Conservation (phyloP, 495 filamentous ascomycete genomes). For the Cudoniella acicularis region DNA sequence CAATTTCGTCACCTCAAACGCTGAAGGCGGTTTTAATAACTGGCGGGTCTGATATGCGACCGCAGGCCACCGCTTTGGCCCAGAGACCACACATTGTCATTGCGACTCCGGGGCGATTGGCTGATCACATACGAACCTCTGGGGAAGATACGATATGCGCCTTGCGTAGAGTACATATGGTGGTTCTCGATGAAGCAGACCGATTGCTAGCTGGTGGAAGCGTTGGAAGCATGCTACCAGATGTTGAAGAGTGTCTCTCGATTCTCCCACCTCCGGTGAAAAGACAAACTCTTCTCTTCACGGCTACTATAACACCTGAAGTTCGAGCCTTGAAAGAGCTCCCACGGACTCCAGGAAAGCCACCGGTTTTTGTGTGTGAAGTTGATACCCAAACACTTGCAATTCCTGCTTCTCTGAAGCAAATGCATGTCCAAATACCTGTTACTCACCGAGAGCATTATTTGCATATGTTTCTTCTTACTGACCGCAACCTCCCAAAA, state of each 20-base stretch:
- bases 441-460: constrained; percentile 91
- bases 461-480: constrained; percentile 83
- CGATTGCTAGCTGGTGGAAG: constrained; percentile 69
- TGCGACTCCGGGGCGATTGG: constrained; percentile 89
- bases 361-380: constrained; percentile 83
- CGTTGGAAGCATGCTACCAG: constrained; percentile 83
- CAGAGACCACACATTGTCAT: constrained; percentile 87
- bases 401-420: constrained; percentile 74
- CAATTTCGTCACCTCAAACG: constrained; percentile 78
- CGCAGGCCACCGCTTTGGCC: constrained; percentile 78
- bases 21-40: constrained; percentile 85
- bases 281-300: constrained; percentile 93
- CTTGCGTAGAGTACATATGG: constrained; percentile 70
- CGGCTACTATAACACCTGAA: constrained; percentile 92
- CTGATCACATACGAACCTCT: constrained; percentile 87
- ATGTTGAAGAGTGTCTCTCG: constrained; percentile 82
- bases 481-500: constrained; percentile 67
- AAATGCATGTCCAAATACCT: constrained; percentile 82
- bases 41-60: constrained; percentile 87
- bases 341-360: constrained; percentile 60
- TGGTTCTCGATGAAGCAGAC: constrained; percentile 96
- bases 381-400: constrained; percentile 71
- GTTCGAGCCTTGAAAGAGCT: constrained; percentile 76
- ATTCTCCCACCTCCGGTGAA: constrained; percentile 66
- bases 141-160: constrained; percentile 85